phyloP scores from a whole-genome alignment of 192 early-diverging fungal genomes.

The Chytriomyces confervae region DNA sequence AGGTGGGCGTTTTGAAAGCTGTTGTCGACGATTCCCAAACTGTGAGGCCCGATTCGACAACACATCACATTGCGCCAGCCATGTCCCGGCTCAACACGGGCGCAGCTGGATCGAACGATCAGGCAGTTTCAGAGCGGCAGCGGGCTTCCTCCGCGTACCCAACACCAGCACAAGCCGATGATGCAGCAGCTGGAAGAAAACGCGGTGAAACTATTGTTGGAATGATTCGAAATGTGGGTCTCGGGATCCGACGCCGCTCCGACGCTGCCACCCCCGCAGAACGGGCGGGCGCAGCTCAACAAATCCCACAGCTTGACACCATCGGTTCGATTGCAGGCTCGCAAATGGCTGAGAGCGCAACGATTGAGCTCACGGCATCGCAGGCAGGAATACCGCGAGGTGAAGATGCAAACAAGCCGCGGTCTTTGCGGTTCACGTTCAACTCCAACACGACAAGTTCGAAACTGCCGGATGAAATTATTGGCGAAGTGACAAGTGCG shows the following conservation, averaged over 20 bases:
- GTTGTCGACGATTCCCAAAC: too few species aligned
- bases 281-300: background rate
- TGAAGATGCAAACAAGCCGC: constrained; percentile 59
- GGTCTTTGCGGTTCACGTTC: constrained; percentile 69
- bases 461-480: constrained; percentile 65
- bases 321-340: background rate
- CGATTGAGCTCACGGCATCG: constrained; percentile 18
- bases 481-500: constrained; percentile 50
- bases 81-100: constrained; percentile 2
- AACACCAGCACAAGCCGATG: background rate
- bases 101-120: background rate
- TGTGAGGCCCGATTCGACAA: too few species aligned
- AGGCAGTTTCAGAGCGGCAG: background rate
- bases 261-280: background rate
- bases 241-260: constrained; percentile 4
- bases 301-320: background rate
- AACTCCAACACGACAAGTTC: constrained; percentile 68
- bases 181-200: background rate
- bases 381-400: constrained; percentile 39
- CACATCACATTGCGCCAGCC: background rate
- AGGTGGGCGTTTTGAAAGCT: background rate
- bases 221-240: constrained; percentile 34
- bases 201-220: constrained; percentile 64
- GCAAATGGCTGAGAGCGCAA: constrained; percentile 3
- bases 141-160: background rate